Evolutionary conservation across 2,329 filamentous ascomycete genomes (phyloP).

Genomic region (Fusarium pseudoanthophilum): DNA sequence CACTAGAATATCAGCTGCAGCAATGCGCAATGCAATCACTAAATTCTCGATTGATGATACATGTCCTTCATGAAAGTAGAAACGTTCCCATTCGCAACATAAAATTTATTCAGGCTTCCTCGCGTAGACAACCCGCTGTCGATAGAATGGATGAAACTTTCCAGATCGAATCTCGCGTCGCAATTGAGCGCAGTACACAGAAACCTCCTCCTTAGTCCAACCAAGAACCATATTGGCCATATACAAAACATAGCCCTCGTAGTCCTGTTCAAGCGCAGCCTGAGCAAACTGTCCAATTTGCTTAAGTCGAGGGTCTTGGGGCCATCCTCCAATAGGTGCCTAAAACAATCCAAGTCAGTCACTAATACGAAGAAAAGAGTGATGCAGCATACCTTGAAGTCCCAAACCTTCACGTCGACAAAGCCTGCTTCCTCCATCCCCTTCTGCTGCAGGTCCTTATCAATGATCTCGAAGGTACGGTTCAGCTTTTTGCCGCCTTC

Average conservation of each 20-base stretch:
- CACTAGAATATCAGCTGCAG: no score
- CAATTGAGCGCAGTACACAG: slow-evolving; percentile 50
- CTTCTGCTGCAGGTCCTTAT: slow-evolving; percentile 35
- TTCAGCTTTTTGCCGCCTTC: slow-evolving; percentile 46
- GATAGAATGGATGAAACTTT: slow-evolving; percentile 46
- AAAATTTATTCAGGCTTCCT: slow-evolving; percentile 27
- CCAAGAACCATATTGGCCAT: slow-evolving; percentile 51
- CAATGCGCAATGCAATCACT: no score
- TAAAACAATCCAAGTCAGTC: neutral
- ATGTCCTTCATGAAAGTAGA: no score
- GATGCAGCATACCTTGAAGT: slow-evolving; percentile 16
- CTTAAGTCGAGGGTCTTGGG: slow-evolving; percentile 16
- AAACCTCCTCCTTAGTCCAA: slow-evolving; percentile 50
- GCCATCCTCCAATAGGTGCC: slow-evolving; percentile 39
- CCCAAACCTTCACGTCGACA: slow-evolving; percentile 33
- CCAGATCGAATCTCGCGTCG: slow-evolving; percentile 47
- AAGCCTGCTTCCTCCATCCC: slow-evolving; percentile 40
- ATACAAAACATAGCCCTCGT: slow-evolving; percentile 49
- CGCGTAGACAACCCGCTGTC: slow-evolving; percentile 44
- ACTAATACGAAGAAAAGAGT: rapidly evolving
- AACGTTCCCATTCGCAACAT: rapidly evolving
- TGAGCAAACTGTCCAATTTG: slow-evolving; percentile 44
- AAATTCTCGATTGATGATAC: no score
- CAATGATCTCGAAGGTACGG: slow-evolving; percentile 44
- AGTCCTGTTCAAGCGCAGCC: slow-evolving; percentile 50